These are phyloP conservation scores for Ophiocordyceps polyrhachis-furcata DNA, from an alignment of 2,329 filamentous ascomycete species.

Conservation along the genomic window DNA sequence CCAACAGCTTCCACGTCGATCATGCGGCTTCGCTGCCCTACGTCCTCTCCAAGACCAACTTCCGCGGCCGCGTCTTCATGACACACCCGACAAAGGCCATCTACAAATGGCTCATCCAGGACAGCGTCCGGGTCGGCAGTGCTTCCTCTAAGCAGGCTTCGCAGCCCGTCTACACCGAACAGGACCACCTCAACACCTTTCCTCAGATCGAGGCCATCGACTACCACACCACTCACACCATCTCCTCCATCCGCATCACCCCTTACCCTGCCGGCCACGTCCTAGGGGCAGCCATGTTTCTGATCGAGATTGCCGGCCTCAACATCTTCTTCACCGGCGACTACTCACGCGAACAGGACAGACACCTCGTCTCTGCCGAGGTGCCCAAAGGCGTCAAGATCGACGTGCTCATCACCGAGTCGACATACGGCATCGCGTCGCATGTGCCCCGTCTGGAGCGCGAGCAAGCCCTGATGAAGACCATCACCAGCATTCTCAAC, in stretches of 20 bases:
- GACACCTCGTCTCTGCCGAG: constrained; percentile 84
- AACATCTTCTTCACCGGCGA: constrained; percentile 97
- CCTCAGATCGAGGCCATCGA: constrained; percentile 93
- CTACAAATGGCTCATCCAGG: constrained; percentile 98
- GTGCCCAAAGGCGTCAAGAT: constrained; percentile 80
- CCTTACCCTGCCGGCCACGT: constrained; percentile 96
- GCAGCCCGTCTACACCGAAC: constrained; percentile 80
- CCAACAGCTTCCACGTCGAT: constrained; percentile 79
- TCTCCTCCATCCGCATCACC: constrained; percentile 89
- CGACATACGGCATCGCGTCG: constrained; percentile 88
- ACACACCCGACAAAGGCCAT: constrained; percentile 98
- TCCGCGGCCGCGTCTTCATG: constrained; percentile 94
- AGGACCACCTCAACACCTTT: constrained; percentile 86
- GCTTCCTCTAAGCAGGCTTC: constrained; percentile 43
- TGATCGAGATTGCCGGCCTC: constrained; percentile 89
- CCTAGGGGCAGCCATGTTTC: constrained; percentile 94
- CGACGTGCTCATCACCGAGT: constrained; percentile 93
- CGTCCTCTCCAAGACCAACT: constrained; percentile 94
- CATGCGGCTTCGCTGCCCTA: constrained; percentile 98
- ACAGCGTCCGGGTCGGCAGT: constrained; percentile 78
- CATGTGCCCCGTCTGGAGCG: constrained; percentile 81
- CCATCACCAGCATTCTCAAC: constrained; percentile 78
- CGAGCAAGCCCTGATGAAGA: constrained; percentile 88
- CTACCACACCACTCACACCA: constrained; percentile 94
- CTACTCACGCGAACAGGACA: constrained; percentile 88